A percentile compares a stretch with the other conserved stretches of the same genome.
These are phyloP conservation scores for Mycena metata DNA, from an alignment of 768 basidiomycete species.

Conservation along the genomic window DNA sequence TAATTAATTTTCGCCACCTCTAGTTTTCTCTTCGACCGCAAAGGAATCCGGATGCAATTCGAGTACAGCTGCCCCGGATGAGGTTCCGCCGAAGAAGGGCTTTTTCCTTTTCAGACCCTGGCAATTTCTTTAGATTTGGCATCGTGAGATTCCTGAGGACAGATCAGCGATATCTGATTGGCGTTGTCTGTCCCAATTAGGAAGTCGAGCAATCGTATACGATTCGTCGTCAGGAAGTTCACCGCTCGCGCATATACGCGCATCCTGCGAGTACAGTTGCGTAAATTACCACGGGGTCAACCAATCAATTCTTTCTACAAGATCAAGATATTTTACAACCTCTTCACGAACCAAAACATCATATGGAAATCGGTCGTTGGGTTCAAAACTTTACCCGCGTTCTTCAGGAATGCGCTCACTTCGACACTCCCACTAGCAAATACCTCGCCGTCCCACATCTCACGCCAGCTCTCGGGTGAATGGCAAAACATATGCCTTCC, in stretches of 20 bases:
- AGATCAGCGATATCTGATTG: constrained; percentile 4
- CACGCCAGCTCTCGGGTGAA: constrained; percentile 52
- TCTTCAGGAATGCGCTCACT: constrained; percentile 44
- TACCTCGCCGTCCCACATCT: constrained; percentile 52
- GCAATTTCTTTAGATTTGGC: too few species aligned
- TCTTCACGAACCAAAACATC: constrained; percentile 37
- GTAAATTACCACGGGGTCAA: too few species aligned
- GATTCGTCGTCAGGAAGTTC: too few species aligned
- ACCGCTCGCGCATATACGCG: too few species aligned
- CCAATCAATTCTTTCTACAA: too few species aligned
- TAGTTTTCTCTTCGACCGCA: too few species aligned
- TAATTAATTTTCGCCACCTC: too few species aligned
- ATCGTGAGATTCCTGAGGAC: neutral
- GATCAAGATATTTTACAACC: constrained; percentile 4
- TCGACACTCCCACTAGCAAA: constrained; percentile 51
- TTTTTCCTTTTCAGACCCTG: too few species aligned
- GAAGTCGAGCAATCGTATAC: neutral
- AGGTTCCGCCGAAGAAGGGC: too few species aligned
- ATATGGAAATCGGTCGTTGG: constrained; percentile 31
- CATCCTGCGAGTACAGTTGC: too few species aligned
- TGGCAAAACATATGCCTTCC: constrained; percentile 49
- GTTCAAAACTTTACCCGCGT: constrained; percentile 33
- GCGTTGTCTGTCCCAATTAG: neutral
- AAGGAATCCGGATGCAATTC: too few species aligned
- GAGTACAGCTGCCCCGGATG: too few species aligned